A percentile compares a stretch with the other conserved stretches of the same genome.
Conservation (phyloP, 2,329 filamentous ascomycete species). For the Blumeriella jaapii region DNA sequence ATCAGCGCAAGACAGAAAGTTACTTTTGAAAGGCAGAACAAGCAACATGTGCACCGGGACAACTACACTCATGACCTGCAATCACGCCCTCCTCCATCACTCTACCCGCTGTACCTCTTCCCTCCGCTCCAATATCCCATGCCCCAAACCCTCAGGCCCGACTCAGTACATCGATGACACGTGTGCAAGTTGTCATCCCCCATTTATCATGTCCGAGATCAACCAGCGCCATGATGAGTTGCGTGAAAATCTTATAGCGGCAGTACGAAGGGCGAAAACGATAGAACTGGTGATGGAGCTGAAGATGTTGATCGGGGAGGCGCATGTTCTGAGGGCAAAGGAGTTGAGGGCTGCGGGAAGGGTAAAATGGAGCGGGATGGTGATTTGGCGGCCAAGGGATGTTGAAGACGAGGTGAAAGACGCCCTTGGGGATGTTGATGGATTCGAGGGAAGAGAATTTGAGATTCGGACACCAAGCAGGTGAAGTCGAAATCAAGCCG, state of each 20-base stretch:
- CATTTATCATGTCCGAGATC: slow-evolving; percentile 17
- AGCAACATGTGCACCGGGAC: slow-evolving; percentile 10
- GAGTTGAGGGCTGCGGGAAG: slow-evolving; percentile 6
- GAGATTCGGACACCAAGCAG: too few species aligned
- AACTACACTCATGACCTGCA: slow-evolving; percentile 9
- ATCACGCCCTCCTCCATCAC: slow-evolving; percentile 8
- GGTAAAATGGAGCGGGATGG: slow-evolving; percentile 11
- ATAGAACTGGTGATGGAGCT: slow-evolving; percentile 12
- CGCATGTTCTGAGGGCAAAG: slow-evolving; percentile 2
- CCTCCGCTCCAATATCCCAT: not conserved
- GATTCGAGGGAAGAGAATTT: too few species aligned
- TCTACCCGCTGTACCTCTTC: not conserved
- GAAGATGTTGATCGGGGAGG: slow-evolving; percentile 6
- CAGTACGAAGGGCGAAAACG: slow-evolving; percentile 22
- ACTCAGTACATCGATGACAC: slow-evolving; percentile 25
- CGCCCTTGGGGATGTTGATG: not conserved
- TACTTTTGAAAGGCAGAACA: not conserved
- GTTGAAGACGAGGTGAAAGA: not conserved
- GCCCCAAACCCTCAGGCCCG: slow-evolving; percentile 2
- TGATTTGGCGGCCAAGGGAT: slow-evolving; percentile 6
- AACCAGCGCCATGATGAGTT: slow-evolving; percentile 23
- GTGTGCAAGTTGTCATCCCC: slow-evolving; percentile 30
- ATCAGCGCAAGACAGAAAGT: not conserved
- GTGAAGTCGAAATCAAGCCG: not conserved
- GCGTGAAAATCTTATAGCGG: slow-evolving; percentile 21